These are phyloP conservation scores for Brassica balearica DNA, from an alignment of 441 rosid species.

Conservation along the genomic window DNA sequence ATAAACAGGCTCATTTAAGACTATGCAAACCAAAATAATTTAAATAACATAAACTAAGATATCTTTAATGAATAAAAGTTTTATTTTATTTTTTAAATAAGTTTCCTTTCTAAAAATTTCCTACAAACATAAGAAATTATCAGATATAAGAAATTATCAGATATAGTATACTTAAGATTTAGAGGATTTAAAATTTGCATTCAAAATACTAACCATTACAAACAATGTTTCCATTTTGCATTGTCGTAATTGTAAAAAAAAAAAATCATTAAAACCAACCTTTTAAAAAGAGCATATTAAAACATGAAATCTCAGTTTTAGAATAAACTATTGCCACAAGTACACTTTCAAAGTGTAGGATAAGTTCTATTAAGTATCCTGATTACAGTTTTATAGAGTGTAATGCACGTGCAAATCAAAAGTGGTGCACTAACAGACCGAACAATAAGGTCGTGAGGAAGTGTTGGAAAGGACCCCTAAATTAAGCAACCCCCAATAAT, in stretches of 20 bases:
- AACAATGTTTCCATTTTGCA: background rate
- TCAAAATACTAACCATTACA: background rate
- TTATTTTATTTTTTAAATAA: too few relatives aligned
- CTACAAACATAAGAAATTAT: background rate
- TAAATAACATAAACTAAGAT: too few relatives aligned
- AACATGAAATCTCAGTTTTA: conserved; percentile 3
- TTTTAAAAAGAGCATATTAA: background rate
- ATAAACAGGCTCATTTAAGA: too few relatives aligned
- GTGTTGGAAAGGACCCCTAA: conserved; percentile 38
- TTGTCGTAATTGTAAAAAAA: background rate
- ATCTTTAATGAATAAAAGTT: too few relatives aligned
- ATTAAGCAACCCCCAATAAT: conserved; percentile 5
- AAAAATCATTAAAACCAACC: background rate
- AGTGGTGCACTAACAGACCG: conserved; percentile 24
- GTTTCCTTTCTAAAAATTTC: too few relatives aligned
- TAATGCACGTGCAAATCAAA: conserved; percentile 37
- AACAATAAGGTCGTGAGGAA: conserved; percentile 37
- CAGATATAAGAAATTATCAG: background rate
- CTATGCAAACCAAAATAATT: too few relatives aligned
- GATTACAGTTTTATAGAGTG: conserved; percentile 12
- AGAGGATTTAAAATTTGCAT: background rate
- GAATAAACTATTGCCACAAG: conserved; percentile 30
- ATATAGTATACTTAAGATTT: background rate
- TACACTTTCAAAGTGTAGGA: conserved; percentile 28
- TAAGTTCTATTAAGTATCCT: background rate